These are phyloP conservation scores for Paxillus ammoniavirescens DNA, from an alignment of 768 basidiomycete species.

Conservation along the genomic window DNA sequence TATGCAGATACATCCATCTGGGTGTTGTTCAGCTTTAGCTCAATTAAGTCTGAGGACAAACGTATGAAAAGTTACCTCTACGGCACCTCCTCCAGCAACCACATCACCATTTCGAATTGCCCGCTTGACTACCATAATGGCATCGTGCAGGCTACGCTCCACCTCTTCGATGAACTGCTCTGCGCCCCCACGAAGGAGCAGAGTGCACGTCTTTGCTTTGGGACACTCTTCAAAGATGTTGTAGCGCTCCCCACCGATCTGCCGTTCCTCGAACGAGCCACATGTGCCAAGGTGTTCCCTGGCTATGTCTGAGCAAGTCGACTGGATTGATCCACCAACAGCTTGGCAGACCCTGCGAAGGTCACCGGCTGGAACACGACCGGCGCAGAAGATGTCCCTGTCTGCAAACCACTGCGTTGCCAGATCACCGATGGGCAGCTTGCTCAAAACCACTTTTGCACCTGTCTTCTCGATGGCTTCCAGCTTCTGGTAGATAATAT, in stretches of 20 bases:
- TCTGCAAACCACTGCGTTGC: slow-evolving; percentile 99
- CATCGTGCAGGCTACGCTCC: slow-evolving; percentile 95
- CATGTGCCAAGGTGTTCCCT: slow-evolving; percentile 94
- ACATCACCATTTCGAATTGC: slow-evolving; percentile 95
- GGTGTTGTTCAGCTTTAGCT: neutral
- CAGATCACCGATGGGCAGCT: slow-evolving; percentile 96
- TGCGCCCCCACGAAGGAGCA: slow-evolving; percentile 92
- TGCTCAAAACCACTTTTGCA: slow-evolving; percentile 96
- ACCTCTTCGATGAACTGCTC: slow-evolving; percentile 99
- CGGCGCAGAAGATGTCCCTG: slow-evolving; percentile 98
- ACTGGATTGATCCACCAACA: slow-evolving; percentile 92
- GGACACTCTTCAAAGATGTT: slow-evolving; percentile 94
- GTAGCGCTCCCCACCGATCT: slow-evolving; percentile 95
- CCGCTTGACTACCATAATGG: slow-evolving; percentile 99
- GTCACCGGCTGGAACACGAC: slow-evolving; percentile 88
- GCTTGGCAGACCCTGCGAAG: slow-evolving; percentile 94
- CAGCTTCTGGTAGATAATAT: slow-evolving; percentile 97
- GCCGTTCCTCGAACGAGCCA: slow-evolving; percentile 87
- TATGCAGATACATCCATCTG: slow-evolving; percentile 98
- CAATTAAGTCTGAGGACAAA: neutral
- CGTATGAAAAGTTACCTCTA: slow-evolving; percentile 61
- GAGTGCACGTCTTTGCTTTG: slow-evolving; percentile 92
- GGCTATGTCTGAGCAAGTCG: slow-evolving; percentile 90
- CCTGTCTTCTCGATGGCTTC: slow-evolving; percentile 95
- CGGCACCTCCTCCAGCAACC: slow-evolving; percentile 96